These are phyloP conservation scores for Boehmeria nivea DNA, from an alignment of 306 rosid species.

Conservation along the genomic window DNA sequence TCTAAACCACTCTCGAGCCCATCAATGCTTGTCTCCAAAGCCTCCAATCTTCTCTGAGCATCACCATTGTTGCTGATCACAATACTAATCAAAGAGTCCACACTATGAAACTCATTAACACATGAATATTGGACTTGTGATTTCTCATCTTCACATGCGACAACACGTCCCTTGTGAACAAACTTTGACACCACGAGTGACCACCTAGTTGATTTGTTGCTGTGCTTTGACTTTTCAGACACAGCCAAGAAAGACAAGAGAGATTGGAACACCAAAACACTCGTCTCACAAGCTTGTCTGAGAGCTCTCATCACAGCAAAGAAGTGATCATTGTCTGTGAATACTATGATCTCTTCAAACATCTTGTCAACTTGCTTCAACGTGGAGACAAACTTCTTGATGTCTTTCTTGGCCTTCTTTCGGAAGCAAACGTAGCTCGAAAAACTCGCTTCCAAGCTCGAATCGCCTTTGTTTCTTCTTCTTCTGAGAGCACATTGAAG, in stretches of 20 bases:
- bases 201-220: slow-evolving; percentile 27
- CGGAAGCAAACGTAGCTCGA: slow-evolving; percentile 34
- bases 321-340: slow-evolving; percentile 18
- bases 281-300: slow-evolving; percentile 21
- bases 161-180: slow-evolving; percentile 34
- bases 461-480: slow-evolving; percentile 51
- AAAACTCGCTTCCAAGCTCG: slow-evolving; percentile 32
- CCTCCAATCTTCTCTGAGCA: slow-evolving; percentile 32
- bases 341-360: slow-evolving; percentile 1
- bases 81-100: slow-evolving; percentile 32
- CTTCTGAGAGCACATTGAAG: slow-evolving; percentile 64
- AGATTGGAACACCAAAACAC: slow-evolving; percentile 25
- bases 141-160: slow-evolving; percentile 40
- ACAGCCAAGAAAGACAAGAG: slow-evolving; percentile 24
- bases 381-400: slow-evolving; percentile 29
- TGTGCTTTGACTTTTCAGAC: slow-evolving; percentile 28
- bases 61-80: slow-evolving; percentile 5
- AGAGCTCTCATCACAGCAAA: slow-evolving; percentile 24
- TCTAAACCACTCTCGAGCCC: slow-evolving; percentile 50
- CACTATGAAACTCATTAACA: slow-evolving; percentile 39
- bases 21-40: slow-evolving; percentile 46
- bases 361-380: slow-evolving; percentile 18
- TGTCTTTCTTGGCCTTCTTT: slow-evolving; percentile 55
- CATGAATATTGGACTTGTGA: slow-evolving; percentile 4
- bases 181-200: slow-evolving; percentile 40